These are phyloP conservation scores for Cyclotella atomus DNA, from an alignment of 108 stramenopile species.

Conservation along the genomic window DNA sequence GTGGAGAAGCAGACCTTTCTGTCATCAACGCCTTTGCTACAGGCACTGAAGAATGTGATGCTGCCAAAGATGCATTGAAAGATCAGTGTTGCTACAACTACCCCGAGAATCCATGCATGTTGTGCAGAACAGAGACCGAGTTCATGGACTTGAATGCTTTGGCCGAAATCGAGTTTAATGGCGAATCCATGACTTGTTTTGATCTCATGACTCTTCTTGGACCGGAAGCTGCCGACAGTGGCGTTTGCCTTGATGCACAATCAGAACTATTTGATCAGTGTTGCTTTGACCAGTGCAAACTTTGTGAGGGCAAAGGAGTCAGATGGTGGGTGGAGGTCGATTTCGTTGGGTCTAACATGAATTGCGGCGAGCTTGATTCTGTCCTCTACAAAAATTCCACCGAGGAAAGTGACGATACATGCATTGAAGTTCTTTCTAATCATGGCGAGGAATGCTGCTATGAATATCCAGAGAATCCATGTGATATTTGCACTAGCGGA, in stretches of 20 bases:
- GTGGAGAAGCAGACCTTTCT: conserved; percentile 46
- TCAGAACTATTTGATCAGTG: conserved; percentile 39
- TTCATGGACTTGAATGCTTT: conserved; percentile 44
- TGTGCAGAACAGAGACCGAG: conserved; percentile 48
- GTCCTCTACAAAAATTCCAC: conserved; percentile 33
- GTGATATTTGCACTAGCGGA: conserved; percentile 36
- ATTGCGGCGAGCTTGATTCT: conserved; percentile 47
- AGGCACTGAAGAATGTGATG: conserved; percentile 39
- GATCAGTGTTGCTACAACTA: conserved; percentile 44
- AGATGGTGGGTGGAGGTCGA: conserved; percentile 52
- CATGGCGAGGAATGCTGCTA: conserved; percentile 42
- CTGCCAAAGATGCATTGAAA: conserved; percentile 42
- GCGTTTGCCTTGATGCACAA: conserved; percentile 36
- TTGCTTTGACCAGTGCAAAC: conserved; percentile 49
- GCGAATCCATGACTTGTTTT: conserved; percentile 37
- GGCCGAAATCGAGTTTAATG: conserved; percentile 40
- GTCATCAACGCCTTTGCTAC: conserved; percentile 31
- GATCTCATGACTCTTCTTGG: conserved; percentile 43
- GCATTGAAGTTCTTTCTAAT: conserved; percentile 32
- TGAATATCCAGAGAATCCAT: conserved; percentile 39
- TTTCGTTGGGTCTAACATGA: conserved; percentile 32
- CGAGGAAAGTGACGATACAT: conserved; percentile 23
- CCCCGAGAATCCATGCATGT: conserved; percentile 47
- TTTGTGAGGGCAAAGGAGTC: conserved; percentile 49
- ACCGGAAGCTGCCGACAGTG: conserved; percentile 32